These are phyloP conservation scores for Coemansia sp. DNA, from an alignment of 192 early-diverging fungal species.

Conservation along the genomic window DNA sequence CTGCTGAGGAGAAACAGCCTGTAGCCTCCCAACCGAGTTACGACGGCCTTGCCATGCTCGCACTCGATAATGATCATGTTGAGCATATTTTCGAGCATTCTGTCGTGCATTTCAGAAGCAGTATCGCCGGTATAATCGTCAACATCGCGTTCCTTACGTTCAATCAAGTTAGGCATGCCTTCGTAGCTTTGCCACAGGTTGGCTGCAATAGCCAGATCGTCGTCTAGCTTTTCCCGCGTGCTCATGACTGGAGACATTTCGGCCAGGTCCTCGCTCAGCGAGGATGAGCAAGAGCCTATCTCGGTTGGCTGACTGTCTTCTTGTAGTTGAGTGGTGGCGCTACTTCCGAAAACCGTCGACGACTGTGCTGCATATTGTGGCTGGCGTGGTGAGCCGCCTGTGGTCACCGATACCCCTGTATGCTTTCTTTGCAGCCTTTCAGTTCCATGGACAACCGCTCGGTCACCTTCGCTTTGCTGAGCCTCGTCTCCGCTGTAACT, in stretches of 20 bases:
- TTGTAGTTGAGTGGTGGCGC: neutral
- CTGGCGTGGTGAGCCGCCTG: neutral
- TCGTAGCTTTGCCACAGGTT: slow-evolving; percentile 53
- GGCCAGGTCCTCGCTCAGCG: slow-evolving; percentile 24
- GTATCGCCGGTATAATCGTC: slow-evolving; percentile 34
- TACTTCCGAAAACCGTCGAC: neutral
- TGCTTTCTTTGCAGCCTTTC: slow-evolving; percentile 9
- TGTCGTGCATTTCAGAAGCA: slow-evolving; percentile 32
- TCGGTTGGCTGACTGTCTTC: slow-evolving; percentile 13
- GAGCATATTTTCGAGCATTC: slow-evolving; percentile 23
- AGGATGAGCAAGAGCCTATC: slow-evolving; percentile 20
- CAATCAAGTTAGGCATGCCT: slow-evolving; percentile 33
- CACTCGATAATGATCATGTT: slow-evolving; percentile 49
- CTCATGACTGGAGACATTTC: slow-evolving; percentile 10
- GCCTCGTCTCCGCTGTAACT: neutral
- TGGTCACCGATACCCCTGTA: neutral
- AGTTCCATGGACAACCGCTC: neutral
- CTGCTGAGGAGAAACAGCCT: slow-evolving; percentile 44
- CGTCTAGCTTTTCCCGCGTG: slow-evolving; percentile 44
- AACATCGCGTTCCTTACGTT: slow-evolving; percentile 33
- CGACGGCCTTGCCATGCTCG: slow-evolving; percentile 35
- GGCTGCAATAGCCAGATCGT: slow-evolving; percentile 48
- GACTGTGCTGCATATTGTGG: neutral
- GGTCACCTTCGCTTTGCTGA: slow-evolving; percentile 1
- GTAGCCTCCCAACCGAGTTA: slow-evolving; percentile 32